Conservation (phyloP, 106 monocot genomes). For the Apostasia shenzhenica region DNA sequence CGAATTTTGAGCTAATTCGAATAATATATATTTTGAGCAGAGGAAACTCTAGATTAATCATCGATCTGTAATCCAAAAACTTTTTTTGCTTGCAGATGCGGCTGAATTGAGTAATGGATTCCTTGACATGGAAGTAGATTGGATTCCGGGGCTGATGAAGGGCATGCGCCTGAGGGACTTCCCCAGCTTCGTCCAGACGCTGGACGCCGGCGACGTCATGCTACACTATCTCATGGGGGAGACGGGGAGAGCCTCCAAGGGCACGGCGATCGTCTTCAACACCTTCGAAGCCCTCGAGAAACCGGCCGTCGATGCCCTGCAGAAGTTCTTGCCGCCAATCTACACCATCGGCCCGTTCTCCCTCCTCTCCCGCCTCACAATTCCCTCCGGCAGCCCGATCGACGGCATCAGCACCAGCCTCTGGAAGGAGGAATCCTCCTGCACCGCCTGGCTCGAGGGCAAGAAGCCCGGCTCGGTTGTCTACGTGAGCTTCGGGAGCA, state of each 20-base stretch:
- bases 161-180: constrained; percentile 6
- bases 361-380: not conserved
- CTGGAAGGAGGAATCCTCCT: constrained; percentile 26
- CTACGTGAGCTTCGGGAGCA: constrained; percentile 44
- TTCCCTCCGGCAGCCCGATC: not conserved
- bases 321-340: not conserved
- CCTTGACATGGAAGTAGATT: constrained; percentile 5
- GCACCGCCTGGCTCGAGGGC: constrained; percentile 27
- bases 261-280: not conserved
- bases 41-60: too few species aligned
- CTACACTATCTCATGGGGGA: not conserved
- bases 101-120: constrained; percentile 9
- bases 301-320: not conserved
- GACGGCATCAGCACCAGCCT: constrained; percentile 12
- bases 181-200: not conserved
- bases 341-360: constrained; percentile 1
- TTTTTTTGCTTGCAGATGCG: not conserved
- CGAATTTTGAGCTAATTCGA: too few species aligned
- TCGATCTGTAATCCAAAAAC: too few species aligned
- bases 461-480: constrained; percentile 15
- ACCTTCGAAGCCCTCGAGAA: constrained; percentile 6
- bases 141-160: constrained; percentile 8
- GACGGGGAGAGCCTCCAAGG: not conserved
- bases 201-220: not conserved
- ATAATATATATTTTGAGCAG: too few species aligned